Percentiles rank a stretch among this genome's conserved stretches.
These are phyloP conservation scores for Barnettozyma sucrosica DNA, from an alignment of 805 yeast species.

Conservation along the genomic window DNA sequence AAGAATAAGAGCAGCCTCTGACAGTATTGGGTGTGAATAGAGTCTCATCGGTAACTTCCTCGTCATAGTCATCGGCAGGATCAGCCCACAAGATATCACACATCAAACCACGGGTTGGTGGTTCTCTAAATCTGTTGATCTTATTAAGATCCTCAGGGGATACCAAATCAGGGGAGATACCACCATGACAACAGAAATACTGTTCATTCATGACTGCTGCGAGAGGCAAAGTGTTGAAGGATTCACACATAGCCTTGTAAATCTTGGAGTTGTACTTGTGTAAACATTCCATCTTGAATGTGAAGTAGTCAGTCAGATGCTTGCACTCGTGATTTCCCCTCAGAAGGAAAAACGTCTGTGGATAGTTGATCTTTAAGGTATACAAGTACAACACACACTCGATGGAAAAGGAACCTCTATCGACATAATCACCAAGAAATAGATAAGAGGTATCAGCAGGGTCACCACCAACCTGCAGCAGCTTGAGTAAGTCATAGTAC, in stretches of 20 bases:
- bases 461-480: conserved; percentile 91
- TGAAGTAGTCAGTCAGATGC: conserved; percentile 89
- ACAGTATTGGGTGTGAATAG: conserved; percentile 60
- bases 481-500: conserved; percentile 79
- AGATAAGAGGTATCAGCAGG: conserved; percentile 72
- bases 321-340: conserved; percentile 95
- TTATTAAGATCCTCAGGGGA: conserved; percentile 61
- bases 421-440: conserved; percentile 92
- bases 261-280: conserved; percentile 67
- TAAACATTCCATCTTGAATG: conserved; percentile 84
- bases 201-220: conserved; percentile 93
- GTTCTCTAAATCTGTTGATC: conserved; percentile 80
- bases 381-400: conserved; percentile 76
- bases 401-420: conserved; percentile 85
- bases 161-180: conserved; percentile 79
- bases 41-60: conserved; percentile 41
- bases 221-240: conserved; percentile 83
- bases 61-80: conserved; percentile 87
- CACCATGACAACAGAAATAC: conserved; percentile 95
- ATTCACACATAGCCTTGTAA: conserved; percentile 66
- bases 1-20: conserved; percentile 91
- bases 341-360: conserved; percentile 68
- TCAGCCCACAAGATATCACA: conserved; percentile 96
- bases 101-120: conserved; percentile 90
- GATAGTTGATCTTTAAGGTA: conserved; percentile 72